A percentile compares a stretch with the other conserved stretches of the same genome.
phyloP scores from a whole-genome alignment of 257 asterid species.

The Solanum chaucha region DNA sequence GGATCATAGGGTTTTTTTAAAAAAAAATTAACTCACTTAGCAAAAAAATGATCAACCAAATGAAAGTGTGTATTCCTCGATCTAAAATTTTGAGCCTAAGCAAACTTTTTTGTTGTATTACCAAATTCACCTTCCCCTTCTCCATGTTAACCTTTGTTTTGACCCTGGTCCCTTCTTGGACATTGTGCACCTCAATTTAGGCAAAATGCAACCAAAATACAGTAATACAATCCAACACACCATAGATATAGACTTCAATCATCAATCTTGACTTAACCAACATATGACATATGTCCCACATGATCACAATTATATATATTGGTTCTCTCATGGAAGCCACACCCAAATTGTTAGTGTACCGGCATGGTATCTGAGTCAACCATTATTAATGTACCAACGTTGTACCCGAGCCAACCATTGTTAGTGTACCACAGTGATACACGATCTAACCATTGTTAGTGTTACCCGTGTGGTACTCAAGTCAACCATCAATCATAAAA shows the following conservation, averaged over 20 bases:
- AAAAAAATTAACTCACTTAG: neutral
- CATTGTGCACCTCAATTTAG: neutral
- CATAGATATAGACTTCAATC: too few relatives aligned
- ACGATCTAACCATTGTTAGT: neutral
- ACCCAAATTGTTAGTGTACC: too few relatives aligned
- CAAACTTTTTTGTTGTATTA: neutral
- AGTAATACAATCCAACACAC: too few relatives aligned
- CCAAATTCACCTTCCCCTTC: too few relatives aligned
- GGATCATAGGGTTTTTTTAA: neutral
- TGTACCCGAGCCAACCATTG: too few relatives aligned
- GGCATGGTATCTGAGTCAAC: too few relatives aligned
- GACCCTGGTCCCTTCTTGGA: too few relatives aligned
- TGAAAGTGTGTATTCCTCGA: neutral
- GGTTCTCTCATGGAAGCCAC: too few relatives aligned
- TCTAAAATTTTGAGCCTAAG: neutral
- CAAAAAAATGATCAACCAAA: too few relatives aligned
- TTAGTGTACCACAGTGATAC: neutral
- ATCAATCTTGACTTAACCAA: too few relatives aligned
- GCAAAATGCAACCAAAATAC: neutral
- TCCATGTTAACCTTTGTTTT: neutral
- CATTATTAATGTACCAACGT: neutral
- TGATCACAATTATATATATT: too few relatives aligned
- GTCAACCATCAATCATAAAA: neutral
- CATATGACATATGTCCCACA: too few relatives aligned
- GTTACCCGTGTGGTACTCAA: neutral